A percentile compares a stretch with the other conserved stretches of the same genome.
Evolutionary conservation across 2,329 filamentous ascomycete species (phyloP).

Genomic region (Geosmithia putterillii): DNA sequence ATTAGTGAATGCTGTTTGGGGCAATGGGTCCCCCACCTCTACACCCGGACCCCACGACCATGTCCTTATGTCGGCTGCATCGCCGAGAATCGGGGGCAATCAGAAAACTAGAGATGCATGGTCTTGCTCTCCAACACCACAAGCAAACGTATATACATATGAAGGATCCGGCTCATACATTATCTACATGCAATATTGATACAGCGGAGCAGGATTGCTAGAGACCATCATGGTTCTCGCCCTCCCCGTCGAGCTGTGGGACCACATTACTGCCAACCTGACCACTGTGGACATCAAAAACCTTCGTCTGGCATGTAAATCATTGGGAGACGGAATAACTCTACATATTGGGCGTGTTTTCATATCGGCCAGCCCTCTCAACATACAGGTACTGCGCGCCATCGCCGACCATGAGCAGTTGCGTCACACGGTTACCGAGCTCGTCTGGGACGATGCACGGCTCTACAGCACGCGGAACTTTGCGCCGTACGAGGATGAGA

Average conservation of each 20-base stretch:
- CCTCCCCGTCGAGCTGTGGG: background rate
- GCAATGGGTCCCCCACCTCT: too few relatives aligned
- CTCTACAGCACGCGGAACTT: background rate
- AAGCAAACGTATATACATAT: too few relatives aligned
- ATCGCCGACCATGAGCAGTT: slow-evolving; percentile 20
- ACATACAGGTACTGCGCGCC: slow-evolving; percentile 20
- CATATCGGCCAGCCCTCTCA: slow-evolving; percentile 23
- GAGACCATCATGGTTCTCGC: too few relatives aligned
- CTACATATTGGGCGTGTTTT: slow-evolving; percentile 16
- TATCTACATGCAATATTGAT: too few relatives aligned
- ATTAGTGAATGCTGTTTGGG: too few relatives aligned
- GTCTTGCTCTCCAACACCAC: too few relatives aligned
- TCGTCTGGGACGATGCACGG: slow-evolving; percentile 22
- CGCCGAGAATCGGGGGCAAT: too few relatives aligned
- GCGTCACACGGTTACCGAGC: slow-evolving; percentile 16
- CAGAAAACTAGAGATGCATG: too few relatives aligned
- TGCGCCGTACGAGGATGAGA: background rate
- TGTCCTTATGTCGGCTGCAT: too few relatives aligned
- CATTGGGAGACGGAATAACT: background rate
- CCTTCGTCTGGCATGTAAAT: slow-evolving; percentile 6
- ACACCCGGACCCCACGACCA: too few relatives aligned
- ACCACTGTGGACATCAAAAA: background rate
- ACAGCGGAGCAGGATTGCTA: too few relatives aligned
- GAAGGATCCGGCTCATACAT: too few relatives aligned
- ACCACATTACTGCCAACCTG: background rate